Evolutionary conservation across 2,329 filamentous ascomycete species (phyloP), one percentile per base, ranked within the genome.

Genomic region (Fusarium buharicum): DNA sequence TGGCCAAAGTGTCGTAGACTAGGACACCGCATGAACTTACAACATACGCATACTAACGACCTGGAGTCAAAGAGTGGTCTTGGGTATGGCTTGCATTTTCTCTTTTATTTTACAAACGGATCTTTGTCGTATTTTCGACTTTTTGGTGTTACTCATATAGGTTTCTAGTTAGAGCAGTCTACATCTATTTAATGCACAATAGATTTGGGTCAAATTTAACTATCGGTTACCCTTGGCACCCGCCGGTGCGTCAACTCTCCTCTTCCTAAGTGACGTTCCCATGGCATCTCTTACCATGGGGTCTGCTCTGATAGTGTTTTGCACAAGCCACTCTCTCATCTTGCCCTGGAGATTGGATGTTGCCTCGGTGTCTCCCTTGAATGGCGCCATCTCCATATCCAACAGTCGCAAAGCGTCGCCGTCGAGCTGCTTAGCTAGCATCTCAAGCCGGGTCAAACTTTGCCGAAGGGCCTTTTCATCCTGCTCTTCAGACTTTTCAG

Each of bases 261-360:
- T 79, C 71, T 82, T 86, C 73, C 85, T 83, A 54, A 93, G 77
- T 24, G 88, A 87, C 55, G 82, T 84, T 20, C 87, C 87, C 67
- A 97, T 82, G 1, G 93, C 93, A 74, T 92, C 89, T 67, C 88
- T 84, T 9, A 98, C 94, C 77, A 94, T 91, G 1, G 88, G 89
- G 75, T 94, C 91, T 43, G 85, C 86, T 65, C 87, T 84, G 57
- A 96, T 90, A 13, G 89, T 93, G 72, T 96, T 96, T 74, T 96
- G 88, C 46, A 97, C 87, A 67, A 98, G 80, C 84, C 92, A 96
- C 70, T 95, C 91, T 76, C 89, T 90, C 77, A 97, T 85, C 69
- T 90, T 90, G 36, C 83, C 83, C 60, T 87, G 84, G 14, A 79
- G 60, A 34, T 86, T 86, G 39, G 80, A 81, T 41, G 90, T 79